phyloP scores from a whole-genome alignment of 2,329 filamentous ascomycete genomes.

The Leptographium wingfieldii region DNA sequence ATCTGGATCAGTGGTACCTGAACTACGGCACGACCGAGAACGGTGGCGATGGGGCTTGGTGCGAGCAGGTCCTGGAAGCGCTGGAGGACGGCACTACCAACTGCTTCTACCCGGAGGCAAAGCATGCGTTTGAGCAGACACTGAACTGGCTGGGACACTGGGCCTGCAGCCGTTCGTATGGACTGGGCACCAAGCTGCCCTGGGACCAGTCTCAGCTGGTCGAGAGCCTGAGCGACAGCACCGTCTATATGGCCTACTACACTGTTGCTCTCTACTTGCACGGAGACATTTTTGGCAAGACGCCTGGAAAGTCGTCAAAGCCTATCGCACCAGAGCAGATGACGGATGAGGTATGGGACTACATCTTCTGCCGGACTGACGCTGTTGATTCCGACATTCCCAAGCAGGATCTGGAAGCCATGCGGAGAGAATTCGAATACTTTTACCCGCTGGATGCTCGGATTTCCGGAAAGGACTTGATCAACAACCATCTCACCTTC shows the following conservation, averaged over 20 bases:
- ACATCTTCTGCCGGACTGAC: constrained; percentile 71
- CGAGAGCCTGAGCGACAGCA: constrained; percentile 77
- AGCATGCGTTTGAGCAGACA: constrained; percentile 70
- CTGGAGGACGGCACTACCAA: constrained; percentile 37
- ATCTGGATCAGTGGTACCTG: constrained; percentile 95
- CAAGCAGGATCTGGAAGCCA: constrained; percentile 49
- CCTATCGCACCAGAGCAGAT: constrained; percentile 71
- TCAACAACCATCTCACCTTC: constrained; percentile 90
- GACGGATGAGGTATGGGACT: constrained; percentile 94
- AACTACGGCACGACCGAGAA: constrained; percentile 47
- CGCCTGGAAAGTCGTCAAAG: constrained; percentile 51
- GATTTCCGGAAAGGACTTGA: constrained; percentile 83
- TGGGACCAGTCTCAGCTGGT: constrained; percentile 90
- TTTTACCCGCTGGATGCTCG: constrained; percentile 90
- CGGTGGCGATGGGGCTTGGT: constrained; percentile 72
- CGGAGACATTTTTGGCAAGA: constrained; percentile 65
- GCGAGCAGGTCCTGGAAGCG: constrained; percentile 58
- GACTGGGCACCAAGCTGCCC: constrained; percentile 68
- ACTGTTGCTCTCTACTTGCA: constrained; percentile 57
- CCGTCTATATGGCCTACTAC: constrained; percentile 82
- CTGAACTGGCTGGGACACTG: constrained; percentile 90
- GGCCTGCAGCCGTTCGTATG: constrained; percentile 86
- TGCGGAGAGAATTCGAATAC: constrained; percentile 91
- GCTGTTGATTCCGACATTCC: constrained; percentile 60
- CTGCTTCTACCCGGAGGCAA: constrained; percentile 66